Evolutionary conservation across 2,329 filamentous ascomycete genomes (phyloP).

Genomic region (Colletotrichum lindemuthianum): DNA sequence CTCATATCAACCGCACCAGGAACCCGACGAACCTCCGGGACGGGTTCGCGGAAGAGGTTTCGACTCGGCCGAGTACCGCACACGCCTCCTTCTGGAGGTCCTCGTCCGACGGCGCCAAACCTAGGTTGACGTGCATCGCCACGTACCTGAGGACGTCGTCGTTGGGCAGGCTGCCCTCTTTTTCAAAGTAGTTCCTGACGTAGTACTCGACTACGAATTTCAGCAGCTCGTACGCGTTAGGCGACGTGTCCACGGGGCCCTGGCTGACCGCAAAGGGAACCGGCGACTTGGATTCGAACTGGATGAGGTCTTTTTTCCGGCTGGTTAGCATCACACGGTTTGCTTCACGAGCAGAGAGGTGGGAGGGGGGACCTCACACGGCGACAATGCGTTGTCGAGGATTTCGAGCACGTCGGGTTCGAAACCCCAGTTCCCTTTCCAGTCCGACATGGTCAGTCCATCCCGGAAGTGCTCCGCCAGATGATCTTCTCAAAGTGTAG

Average conservation of each 20-base stretch:
- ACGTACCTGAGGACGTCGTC: slow-evolving; percentile 37
- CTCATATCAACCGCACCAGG: slow-evolving; percentile 15
- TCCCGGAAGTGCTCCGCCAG: slow-evolving; percentile 54
- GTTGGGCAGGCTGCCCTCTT: slow-evolving; percentile 35
- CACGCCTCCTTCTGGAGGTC: slow-evolving; percentile 38
- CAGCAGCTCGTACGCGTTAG: slow-evolving; percentile 48
- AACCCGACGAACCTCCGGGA: slow-evolving; percentile 28
- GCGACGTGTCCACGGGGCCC: slow-evolving; percentile 35
- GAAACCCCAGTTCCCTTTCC: slow-evolving; percentile 56
- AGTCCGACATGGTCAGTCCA: slow-evolving; percentile 54
- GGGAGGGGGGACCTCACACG: slow-evolving; percentile 42
- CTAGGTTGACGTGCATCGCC: slow-evolving; percentile 16
- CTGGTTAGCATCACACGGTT: not conserved
- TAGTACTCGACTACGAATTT: slow-evolving; percentile 48
- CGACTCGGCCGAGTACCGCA: slow-evolving; percentile 27
- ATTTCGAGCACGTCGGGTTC: slow-evolving; percentile 47
- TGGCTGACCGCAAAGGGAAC: slow-evolving; percentile 21
- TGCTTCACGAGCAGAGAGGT: not conserved
- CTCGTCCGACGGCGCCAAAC: slow-evolving; percentile 22
- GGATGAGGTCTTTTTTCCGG: slow-evolving; percentile 23
- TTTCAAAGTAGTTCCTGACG: slow-evolving; percentile 40
- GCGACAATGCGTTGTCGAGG: slow-evolving; percentile 53
- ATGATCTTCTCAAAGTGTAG: slow-evolving; percentile 45
- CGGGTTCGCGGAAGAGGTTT: slow-evolving; percentile 26
- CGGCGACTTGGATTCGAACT: slow-evolving; percentile 16